phyloP scores from a whole-genome alignment of 257 asterid species.

The Solanum virginianum region DNA sequence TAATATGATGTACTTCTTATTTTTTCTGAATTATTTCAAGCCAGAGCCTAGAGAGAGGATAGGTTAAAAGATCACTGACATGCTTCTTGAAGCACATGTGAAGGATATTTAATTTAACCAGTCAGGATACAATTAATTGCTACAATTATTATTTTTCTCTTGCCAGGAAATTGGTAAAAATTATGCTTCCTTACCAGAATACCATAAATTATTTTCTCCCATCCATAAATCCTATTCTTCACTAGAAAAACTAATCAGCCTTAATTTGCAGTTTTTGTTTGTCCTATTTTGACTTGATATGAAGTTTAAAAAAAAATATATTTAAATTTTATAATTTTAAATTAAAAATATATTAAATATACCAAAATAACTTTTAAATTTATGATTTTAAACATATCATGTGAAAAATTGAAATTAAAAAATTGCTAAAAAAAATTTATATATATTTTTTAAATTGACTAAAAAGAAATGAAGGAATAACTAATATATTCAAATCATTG shows the following conservation, averaged over 20 bases:
- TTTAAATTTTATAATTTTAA: too few species aligned
- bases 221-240: background rate
- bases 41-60: background rate
- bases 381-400: too few species aligned
- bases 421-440: too few species aligned
- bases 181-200: background rate
- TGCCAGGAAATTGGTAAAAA: background rate
- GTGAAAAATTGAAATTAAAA: too few species aligned
- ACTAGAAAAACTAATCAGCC: background rate
- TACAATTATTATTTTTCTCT: background rate
- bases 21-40: too few species aligned
- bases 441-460: too few species aligned
- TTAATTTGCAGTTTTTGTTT: background rate
- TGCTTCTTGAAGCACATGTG: background rate
- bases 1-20: background rate
- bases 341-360: too few species aligned
- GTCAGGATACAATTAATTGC: background rate
- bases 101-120: background rate
- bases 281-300: too few species aligned
- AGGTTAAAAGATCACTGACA: background rate
- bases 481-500: too few species aligned
- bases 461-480: too few species aligned
- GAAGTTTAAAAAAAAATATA: too few species aligned
- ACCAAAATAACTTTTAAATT: too few species aligned
- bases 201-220: background rate